Conservation (phyloP, 2,329 filamentous ascomycete genomes). For the Fusarium sp. region DNA sequence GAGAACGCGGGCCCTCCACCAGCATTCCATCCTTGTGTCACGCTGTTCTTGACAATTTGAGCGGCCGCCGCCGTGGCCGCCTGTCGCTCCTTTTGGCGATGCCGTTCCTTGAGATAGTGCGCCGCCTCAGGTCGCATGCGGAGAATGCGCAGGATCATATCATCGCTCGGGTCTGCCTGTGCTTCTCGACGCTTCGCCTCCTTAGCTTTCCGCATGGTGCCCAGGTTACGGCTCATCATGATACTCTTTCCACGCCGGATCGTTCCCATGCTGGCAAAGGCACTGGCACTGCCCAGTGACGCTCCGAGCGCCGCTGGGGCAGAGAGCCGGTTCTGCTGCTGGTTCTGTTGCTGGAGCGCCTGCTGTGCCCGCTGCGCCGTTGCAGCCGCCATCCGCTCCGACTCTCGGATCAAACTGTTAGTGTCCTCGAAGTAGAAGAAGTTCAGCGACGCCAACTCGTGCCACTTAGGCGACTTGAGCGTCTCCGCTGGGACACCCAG, state of each 20-base stretch:
- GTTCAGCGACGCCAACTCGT: slow-evolving; percentile 94
- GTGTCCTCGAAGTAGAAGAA: slow-evolving; percentile 99
- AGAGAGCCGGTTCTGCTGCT: slow-evolving; percentile 73
- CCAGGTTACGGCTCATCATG: slow-evolving; percentile 93
- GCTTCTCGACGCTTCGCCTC: slow-evolving; percentile 96
- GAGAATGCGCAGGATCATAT: slow-evolving; percentile 96
- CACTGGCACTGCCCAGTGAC: slow-evolving; percentile 49
- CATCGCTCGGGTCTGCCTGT: slow-evolving; percentile 95
- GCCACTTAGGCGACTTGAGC: slow-evolving; percentile 97
- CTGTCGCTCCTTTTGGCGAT: slow-evolving; percentile 92
- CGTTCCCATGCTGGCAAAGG: slow-evolving; percentile 75
- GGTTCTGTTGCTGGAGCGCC: slow-evolving; percentile 65
- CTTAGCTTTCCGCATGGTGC: slow-evolving; percentile 95
- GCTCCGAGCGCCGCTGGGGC: slow-evolving; percentile 67
- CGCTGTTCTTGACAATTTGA: slow-evolving; percentile 93
- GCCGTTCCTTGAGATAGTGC: slow-evolving; percentile 88
- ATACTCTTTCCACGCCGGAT: slow-evolving; percentile 80
- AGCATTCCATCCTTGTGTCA: slow-evolving; percentile 68
- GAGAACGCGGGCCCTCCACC: slow-evolving; percentile 46
- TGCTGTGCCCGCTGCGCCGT: slow-evolving; percentile 81
- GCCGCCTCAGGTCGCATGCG: slow-evolving; percentile 94
- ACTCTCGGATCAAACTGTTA: slow-evolving; percentile 92
- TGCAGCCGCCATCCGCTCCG: slow-evolving; percentile 92
- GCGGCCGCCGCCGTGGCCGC: slow-evolving; percentile 91
- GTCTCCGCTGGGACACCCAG: slow-evolving; percentile 91